Conservation (phyloP, 345 rosid genomes). For the Syzygium aqueum region DNA sequence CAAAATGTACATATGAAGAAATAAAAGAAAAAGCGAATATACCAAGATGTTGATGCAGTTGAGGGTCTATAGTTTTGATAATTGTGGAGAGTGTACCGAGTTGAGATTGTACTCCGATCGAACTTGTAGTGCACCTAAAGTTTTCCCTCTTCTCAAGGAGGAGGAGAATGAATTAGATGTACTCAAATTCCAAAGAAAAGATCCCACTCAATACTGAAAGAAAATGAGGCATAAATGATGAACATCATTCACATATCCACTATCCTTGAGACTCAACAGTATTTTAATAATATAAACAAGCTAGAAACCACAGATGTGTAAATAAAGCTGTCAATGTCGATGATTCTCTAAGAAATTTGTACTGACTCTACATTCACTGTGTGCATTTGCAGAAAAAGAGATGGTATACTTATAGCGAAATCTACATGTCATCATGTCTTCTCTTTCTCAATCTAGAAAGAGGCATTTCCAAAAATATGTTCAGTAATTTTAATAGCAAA, state of each 20-base stretch:
- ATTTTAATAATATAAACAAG: neutral
- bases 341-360: neutral
- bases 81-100: constrained; percentile 73
- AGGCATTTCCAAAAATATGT: neutral
- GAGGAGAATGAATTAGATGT: constrained; percentile 3
- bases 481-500: neutral
- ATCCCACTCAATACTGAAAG: neutral
- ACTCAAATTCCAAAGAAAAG: neutral
- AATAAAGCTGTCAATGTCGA: neutral
- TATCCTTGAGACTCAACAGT: neutral
- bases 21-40: neutral
- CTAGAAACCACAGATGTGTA: neutral
- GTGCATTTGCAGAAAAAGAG: neutral
- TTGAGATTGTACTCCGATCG: constrained; percentile 92
- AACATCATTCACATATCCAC: neutral
- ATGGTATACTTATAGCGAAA: neutral
- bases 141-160: constrained; percentile 68
- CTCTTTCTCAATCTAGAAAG: neutral
- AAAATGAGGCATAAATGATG: neutral
- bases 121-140: constrained; percentile 57
- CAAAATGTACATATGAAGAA: neutral
- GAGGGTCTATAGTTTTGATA: constrained; percentile 76
- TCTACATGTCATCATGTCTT: neutral
- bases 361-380: neutral
- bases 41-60: constrained; percentile 96